A percentile compares a stretch with the other conserved stretches of the same genome.
phyloP scores from a whole-genome alignment of 768 basidiomycete genomes.

The Amanita pallidorosea region DNA sequence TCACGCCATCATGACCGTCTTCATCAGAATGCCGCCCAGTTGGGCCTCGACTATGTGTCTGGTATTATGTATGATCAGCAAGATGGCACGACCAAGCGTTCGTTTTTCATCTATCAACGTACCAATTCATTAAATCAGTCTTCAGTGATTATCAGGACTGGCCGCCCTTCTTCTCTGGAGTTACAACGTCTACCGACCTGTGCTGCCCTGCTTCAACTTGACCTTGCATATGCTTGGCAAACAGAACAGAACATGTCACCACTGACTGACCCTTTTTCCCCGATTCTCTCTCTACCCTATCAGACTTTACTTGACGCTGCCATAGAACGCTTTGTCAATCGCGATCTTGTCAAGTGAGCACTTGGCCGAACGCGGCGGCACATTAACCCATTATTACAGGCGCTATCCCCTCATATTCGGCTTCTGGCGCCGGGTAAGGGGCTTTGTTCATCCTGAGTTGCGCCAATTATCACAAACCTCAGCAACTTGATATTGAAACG shows the following conservation, averaged over 20 bases:
- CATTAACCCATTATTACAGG: slow-evolving; percentile 23
- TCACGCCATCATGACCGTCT: not conserved
- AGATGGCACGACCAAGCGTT: slow-evolving; percentile 31
- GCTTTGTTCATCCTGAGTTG: slow-evolving; percentile 6
- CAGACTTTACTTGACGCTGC: slow-evolving; percentile 40
- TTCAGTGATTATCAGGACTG: slow-evolving; percentile 1
- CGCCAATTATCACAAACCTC: slow-evolving; percentile 1
- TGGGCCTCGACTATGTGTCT: slow-evolving; percentile 53
- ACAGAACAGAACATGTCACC: slow-evolving; percentile 2
- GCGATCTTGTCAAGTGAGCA: slow-evolving; percentile 50
- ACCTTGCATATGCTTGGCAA: slow-evolving; percentile 17
- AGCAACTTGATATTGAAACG: slow-evolving; percentile 52
- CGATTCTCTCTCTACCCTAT: slow-evolving; percentile 44
- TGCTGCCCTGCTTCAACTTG: slow-evolving; percentile 12
- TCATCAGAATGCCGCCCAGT: slow-evolving; percentile 44
- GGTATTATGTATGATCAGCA: slow-evolving; percentile 34
- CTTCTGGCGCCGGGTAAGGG: slow-evolving; percentile 43
- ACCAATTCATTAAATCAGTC: not conserved
- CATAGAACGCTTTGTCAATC: slow-evolving; percentile 40
- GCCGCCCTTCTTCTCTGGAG: not conserved
- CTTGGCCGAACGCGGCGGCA: not conserved
- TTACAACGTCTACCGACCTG: slow-evolving; percentile 1
- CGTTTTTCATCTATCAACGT: slow-evolving; percentile 6
- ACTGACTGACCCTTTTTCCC: slow-evolving; percentile 37
- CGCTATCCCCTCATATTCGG: slow-evolving; percentile 76